Percentiles rank a stretch among this genome's conserved stretches.
These are phyloP conservation scores for Fusarium nygamai DNA, from an alignment of 2,329 filamentous ascomycete species.

Conservation along the genomic window DNA sequence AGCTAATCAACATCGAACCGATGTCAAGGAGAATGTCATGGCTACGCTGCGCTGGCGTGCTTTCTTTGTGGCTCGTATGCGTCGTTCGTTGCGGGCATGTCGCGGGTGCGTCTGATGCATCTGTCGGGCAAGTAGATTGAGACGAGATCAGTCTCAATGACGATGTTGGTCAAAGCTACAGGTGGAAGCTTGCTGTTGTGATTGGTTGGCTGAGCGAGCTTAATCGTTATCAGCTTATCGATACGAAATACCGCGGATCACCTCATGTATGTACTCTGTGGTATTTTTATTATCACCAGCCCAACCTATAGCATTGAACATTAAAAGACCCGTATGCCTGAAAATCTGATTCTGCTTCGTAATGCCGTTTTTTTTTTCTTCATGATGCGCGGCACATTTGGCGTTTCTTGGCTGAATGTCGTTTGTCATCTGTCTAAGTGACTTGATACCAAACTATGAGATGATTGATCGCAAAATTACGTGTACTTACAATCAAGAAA, in stretches of 20 bases:
- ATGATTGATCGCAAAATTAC: too few species aligned
- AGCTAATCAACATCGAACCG: neutral
- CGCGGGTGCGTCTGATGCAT: neutral
- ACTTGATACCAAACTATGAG: too few species aligned
- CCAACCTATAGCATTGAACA: too few species aligned
- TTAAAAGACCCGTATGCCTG: accelerated
- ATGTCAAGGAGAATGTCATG: neutral
- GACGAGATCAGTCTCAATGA: neutral
- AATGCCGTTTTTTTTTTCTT: too few species aligned
- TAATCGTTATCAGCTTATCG: too few species aligned
- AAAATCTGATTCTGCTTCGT: accelerated
- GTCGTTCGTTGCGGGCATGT: neutral
- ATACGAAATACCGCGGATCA: too few species aligned
- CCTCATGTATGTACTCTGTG: too few species aligned
- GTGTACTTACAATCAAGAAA: too few species aligned
- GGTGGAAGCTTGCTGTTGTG: neutral
- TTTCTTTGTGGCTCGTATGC: neutral
- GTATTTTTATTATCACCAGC: too few species aligned
- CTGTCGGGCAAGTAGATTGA: neutral
- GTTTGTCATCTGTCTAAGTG: too few species aligned
- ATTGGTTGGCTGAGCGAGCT: neutral
- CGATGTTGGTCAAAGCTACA: neutral
- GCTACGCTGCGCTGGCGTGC: neutral
- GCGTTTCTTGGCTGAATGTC: accelerated
- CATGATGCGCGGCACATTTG: accelerated